A percentile compares a stretch with the other conserved stretches of the same genome.
Evolutionary conservation across 2,329 filamentous ascomycete species (phyloP).

Genomic region (Tolypocladium capitatum): DNA sequence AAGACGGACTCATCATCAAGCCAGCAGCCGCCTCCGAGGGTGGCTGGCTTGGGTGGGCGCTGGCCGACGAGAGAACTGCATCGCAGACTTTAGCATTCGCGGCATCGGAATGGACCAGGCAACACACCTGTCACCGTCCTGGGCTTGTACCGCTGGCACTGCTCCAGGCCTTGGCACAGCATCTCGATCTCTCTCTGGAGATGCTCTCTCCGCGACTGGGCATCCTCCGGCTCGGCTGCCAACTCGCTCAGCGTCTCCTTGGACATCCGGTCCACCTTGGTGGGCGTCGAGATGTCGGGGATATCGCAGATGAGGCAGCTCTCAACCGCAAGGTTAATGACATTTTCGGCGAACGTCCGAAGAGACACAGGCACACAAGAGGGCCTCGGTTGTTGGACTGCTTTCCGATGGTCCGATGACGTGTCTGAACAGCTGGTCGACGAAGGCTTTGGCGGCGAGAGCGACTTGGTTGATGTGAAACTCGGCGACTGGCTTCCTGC

Average conservation of each 20-base stretch:
- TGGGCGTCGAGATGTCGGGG: constrained; percentile 25
- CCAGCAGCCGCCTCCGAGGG: too few relatives aligned
- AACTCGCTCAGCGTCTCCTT: constrained; percentile 12
- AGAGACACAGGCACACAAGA: constrained; percentile 17
- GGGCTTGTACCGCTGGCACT: constrained; percentile 1
- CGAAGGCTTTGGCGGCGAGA: constrained; percentile 18
- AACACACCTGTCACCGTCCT: neutral
- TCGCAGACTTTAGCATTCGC: too few relatives aligned
- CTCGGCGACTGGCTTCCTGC: constrained; percentile 23
- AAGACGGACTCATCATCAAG: too few relatives aligned
- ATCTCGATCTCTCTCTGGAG: neutral
- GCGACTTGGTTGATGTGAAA: constrained; percentile 20
- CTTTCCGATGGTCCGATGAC: constrained; percentile 10
- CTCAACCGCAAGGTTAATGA: constrained; percentile 34
- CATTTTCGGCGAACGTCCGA: constrained; percentile 31
- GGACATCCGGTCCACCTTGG: constrained; percentile 3
- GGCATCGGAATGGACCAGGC: neutral
- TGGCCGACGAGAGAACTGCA: too few relatives aligned
- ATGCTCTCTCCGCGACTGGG: constrained; percentile 4
- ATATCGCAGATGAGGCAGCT: constrained; percentile 31
- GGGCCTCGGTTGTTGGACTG: constrained; percentile 10
- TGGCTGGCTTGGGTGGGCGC: too few relatives aligned
- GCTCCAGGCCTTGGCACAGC: constrained; percentile 1
- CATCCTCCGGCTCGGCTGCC: constrained; percentile 17
- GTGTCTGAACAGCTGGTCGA: constrained; percentile 21